Evolutionary conservation across 371 early-diverging fungal species (phyloP).

Genomic region (Mucor piriformis): DNA sequence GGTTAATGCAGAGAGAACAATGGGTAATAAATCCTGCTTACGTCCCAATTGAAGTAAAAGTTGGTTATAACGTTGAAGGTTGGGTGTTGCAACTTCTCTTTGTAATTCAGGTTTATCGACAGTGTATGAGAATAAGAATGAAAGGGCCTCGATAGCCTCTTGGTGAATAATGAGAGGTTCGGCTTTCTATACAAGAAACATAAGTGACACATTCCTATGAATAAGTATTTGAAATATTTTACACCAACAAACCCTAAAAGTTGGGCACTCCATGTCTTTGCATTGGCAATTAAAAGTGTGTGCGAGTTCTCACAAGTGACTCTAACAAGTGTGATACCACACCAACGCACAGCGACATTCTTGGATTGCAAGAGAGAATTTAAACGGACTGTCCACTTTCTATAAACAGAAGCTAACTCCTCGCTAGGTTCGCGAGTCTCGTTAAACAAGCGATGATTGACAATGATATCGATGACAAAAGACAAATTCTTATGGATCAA

Average conservation of each 20-base stretch:
- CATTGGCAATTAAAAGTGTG: slow-evolving; percentile 41
- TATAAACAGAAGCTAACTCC: slow-evolving; percentile 33
- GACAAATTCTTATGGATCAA: slow-evolving; percentile 35
- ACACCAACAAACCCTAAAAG: slow-evolving; percentile 44
- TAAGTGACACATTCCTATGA: not conserved
- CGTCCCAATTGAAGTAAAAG: slow-evolving; percentile 46
- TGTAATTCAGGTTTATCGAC: slow-evolving; percentile 59
- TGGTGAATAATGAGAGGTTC: slow-evolving; percentile 46
- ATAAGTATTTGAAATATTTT: slow-evolving; percentile 8
- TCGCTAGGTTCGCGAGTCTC: slow-evolving; percentile 22
- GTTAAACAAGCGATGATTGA: slow-evolving; percentile 45
- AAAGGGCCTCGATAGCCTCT: slow-evolving; percentile 49
- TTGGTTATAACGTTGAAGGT: slow-evolving; percentile 56
- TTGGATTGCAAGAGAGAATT: slow-evolving; percentile 63
- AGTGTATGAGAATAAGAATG: slow-evolving; percentile 53
- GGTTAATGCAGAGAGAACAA: slow-evolving; percentile 50
- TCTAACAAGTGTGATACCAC: slow-evolving; percentile 54
- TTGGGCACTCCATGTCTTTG: slow-evolving; percentile 46
- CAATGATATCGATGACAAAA: slow-evolving; percentile 52
- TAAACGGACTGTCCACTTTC: slow-evolving; percentile 61
- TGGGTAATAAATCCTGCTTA: slow-evolving; percentile 53
- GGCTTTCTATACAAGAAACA: slow-evolving; percentile 38
- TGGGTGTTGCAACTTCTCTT: slow-evolving; percentile 58
- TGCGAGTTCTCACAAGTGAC: slow-evolving; percentile 58
- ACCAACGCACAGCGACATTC: slow-evolving; percentile 54